These are phyloP conservation scores for Chrysopogon serrulatus DNA, from an alignment of 176 grass and related monocot species.

Conservation along the genomic window DNA sequence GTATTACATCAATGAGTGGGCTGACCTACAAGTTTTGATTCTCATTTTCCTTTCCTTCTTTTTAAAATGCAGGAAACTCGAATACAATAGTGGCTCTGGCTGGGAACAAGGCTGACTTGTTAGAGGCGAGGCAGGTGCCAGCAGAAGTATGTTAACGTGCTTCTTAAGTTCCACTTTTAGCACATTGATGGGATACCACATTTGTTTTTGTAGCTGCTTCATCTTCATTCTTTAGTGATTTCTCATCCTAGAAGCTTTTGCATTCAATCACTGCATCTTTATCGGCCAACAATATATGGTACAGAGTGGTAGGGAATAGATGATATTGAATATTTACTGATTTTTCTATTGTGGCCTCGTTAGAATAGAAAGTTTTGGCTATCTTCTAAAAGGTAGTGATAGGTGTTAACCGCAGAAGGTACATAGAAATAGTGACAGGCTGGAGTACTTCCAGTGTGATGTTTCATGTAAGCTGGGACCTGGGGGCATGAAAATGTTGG, in stretches of 20 bases:
- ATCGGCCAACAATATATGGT: neutral
- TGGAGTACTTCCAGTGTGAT: neutral
- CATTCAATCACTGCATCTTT: neutral
- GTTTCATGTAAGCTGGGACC: neutral
- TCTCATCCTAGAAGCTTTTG: neutral
- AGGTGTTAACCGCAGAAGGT: neutral
- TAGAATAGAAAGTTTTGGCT: neutral
- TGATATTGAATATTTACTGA: neutral
- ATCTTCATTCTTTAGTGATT: neutral
- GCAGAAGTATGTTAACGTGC: conserved; percentile 49
- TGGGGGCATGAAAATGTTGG: neutral
- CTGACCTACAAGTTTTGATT: neutral
- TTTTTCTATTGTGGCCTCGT: neutral
- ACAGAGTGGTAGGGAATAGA: neutral
- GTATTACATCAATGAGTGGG: neutral
- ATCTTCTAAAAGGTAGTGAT: neutral
- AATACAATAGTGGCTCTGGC: conserved; percentile 91
- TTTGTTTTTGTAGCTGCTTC: neutral
- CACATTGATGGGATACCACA: neutral
- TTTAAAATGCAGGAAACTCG: conserved; percentile 53
- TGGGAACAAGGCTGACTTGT: conserved; percentile 91
- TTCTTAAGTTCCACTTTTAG: neutral
- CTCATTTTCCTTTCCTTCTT: neutral
- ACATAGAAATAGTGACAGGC: neutral
- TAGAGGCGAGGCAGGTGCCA: conserved; percentile 77